Percentiles rank a stretch among this genome's conserved stretches.
These are phyloP conservation scores for Flueggea neowawraea DNA, from an alignment of 441 rosid genomes.

Conservation along the genomic window DNA sequence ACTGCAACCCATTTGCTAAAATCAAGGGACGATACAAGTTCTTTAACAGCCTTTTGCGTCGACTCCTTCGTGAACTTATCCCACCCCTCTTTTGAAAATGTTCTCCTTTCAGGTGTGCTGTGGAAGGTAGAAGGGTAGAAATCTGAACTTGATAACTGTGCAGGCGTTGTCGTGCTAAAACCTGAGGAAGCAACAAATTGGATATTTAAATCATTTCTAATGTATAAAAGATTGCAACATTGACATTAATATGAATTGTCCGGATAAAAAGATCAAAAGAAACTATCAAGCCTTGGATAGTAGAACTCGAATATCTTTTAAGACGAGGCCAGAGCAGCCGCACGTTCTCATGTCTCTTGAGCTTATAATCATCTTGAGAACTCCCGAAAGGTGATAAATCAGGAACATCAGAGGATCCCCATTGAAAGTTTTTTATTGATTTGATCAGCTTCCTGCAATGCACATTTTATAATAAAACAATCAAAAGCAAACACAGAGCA, in stretches of 20 bases:
- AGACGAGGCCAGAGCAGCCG: conserved; percentile 12
- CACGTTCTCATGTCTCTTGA: conserved; percentile 32
- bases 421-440: conserved; percentile 24
- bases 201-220: not conserved
- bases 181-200: conserved; percentile 32
- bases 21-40: conserved; percentile 70
- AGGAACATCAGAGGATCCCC: conserved; percentile 34
- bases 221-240: not conserved
- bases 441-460: conserved; percentile 58
- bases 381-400: conserved; percentile 38
- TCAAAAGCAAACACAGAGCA: too few species aligned
- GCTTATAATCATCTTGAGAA: conserved; percentile 31
- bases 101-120: conserved; percentile 55
- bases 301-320: conserved; percentile 25
- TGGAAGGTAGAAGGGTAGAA: conserved; percentile 62
- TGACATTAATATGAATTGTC: not conserved
- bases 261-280: conserved; percentile 3
- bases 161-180: conserved; percentile 21
- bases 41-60: conserved; percentile 64
- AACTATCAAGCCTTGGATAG: conserved; percentile 33
- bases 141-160: conserved; percentile 38
- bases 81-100: conserved; percentile 56
- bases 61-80: conserved; percentile 49
- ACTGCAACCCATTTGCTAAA: conserved; percentile 74
- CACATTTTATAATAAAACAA: conserved; percentile 7